Evolutionary conservation across 163 green algal genomes (phyloP), one percentile per base, ranked within the genome.

Genomic region (Prototheca cutis): DNA sequence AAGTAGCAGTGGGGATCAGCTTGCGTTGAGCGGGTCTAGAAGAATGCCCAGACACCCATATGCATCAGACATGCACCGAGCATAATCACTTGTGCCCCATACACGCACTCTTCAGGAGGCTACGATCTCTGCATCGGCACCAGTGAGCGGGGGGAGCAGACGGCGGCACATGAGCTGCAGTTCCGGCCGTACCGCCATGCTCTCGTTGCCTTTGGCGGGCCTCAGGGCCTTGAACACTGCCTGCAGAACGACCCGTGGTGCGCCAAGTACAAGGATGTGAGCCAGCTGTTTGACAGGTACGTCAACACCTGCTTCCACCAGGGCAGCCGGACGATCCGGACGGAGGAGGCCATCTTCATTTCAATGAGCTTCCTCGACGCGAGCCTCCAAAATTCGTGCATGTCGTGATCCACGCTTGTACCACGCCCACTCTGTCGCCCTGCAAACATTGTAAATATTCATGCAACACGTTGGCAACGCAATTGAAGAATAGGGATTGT

Each of bases 111-210:
- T n/a, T n/a, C n/a, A n/a, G n/a, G n/a, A n/a, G n/a, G 71, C 6
- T 97, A 97, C 64, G 90, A 97, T 71, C 65, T 94, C 6, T 80
- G 62, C 15, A 34, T 94, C 18, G 83, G 85, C 30, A 95, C 87
- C 1, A 90, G 79, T 24, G 87, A 95, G 71, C 76, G 77, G 7
- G 86, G 86, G 13, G 64, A 76, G 52, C 49, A 62, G 8, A 57
- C 55, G 36, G 39, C 73, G 17, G 7, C 47, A 3, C 54, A 59
- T 32, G 23, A 55, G 28, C 58, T 85, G 28, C 32, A 70, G 31
- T 61, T 87, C 29, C 72, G 72, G 4, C n/a, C 53, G 4, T 91
- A 84, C 58, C 69, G 75, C 39, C 86, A 95, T 63, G 18, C 76
- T 24, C 54, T 97, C 32, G 30, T 97, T 4, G 81, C 80, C 0